Percentiles rank a stretch among this genome's conserved stretches.
These are phyloP conservation scores for Blastobotrys attinorum DNA, from an alignment of 805 yeast genomes.

Conservation along the genomic window DNA sequence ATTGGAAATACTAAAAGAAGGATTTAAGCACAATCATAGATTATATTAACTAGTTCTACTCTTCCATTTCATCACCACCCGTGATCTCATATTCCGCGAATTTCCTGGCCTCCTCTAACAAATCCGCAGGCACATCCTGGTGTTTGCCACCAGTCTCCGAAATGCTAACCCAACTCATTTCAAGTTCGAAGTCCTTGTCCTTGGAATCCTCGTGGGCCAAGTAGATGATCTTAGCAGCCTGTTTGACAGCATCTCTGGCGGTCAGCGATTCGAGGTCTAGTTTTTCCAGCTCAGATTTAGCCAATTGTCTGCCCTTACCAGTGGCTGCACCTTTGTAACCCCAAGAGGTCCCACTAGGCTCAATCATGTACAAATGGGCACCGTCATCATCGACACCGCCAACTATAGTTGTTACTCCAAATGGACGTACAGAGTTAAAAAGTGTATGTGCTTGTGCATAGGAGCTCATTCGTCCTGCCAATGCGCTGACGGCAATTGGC, in stretches of 20 bases:
- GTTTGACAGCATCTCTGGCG: conserved; percentile 77
- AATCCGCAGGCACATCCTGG: conserved; percentile 67
- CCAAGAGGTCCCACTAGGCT: conserved; percentile 96
- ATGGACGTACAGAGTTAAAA: conserved; percentile 95
- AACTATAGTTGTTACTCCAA: conserved; percentile 85
- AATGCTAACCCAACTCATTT: conserved; percentile 78
- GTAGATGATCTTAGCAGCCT: conserved; percentile 89
- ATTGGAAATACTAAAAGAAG: too few species aligned
- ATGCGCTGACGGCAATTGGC: conserved; percentile 69
- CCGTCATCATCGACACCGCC: conserved; percentile 93
- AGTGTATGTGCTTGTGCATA: conserved; percentile 94
- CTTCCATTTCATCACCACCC: conserved; percentile 62
- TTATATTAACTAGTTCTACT: conserved; percentile 25
- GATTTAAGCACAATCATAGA: too few species aligned
- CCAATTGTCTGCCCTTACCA: conserved; percentile 98
- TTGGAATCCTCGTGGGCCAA: conserved; percentile 96
- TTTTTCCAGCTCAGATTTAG: conserved; percentile 93
- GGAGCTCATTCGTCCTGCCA: conserved; percentile 80
- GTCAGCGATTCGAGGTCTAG: conserved; percentile 61
- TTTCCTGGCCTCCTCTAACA: conserved; percentile 75
- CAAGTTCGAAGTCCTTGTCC: conserved; percentile 94
- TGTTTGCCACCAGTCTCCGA: conserved; percentile 76
- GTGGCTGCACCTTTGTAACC: conserved; percentile 97
- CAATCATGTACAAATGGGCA: conserved; percentile 90
- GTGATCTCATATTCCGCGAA: conserved; percentile 77